These are phyloP conservation scores for Nymphaea thermarum DNA, from an alignment of 164 flowering plant genomes.

Conservation along the genomic window DNA sequence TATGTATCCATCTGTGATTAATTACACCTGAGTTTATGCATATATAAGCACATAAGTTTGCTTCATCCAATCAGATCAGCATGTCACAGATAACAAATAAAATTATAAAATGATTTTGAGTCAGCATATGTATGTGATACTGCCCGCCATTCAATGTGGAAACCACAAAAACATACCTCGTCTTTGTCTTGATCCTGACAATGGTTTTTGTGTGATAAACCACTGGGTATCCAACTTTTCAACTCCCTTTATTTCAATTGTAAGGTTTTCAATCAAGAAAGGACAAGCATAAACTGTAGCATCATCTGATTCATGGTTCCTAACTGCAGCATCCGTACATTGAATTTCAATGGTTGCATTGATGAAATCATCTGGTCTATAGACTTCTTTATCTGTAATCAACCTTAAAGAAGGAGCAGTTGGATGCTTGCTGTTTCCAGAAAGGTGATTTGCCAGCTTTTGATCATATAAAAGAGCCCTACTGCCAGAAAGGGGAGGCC, in stretches of 20 bases:
- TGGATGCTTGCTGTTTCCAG: conserved; percentile 5
- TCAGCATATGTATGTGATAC: background rate
- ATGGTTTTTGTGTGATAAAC: conserved; percentile 59
- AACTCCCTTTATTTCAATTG: conserved; percentile 71
- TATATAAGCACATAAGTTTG: background rate
- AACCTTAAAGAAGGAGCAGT: conserved; percentile 38
- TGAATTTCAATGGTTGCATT: conserved; percentile 42
- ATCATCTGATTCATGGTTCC: conserved; percentile 4
- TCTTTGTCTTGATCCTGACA: conserved; percentile 47
- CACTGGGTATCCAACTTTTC: conserved; percentile 89
- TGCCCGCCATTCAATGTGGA: background rate
- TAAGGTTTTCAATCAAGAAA: conserved; percentile 50
- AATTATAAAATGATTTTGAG: background rate
- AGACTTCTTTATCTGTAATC: conserved; percentile 54
- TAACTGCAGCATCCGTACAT: conserved; percentile 13
- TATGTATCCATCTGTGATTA: background rate
- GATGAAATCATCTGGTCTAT: conserved; percentile 77
- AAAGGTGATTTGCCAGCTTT: conserved; percentile 2
- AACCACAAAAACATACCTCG: conserved; percentile 37
- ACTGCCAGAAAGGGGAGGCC: conserved; percentile 53
- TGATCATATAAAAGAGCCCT: conserved; percentile 18
- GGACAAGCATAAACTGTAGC: conserved; percentile 15
- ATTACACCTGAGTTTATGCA: no score
- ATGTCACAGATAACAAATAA: background rate
- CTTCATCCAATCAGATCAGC: background rate